A percentile compares a stretch with the other conserved stretches of the same genome.
phyloP scores from a whole-genome alignment of 73 alveolate genomes.

The Effrenium voratum region DNA sequence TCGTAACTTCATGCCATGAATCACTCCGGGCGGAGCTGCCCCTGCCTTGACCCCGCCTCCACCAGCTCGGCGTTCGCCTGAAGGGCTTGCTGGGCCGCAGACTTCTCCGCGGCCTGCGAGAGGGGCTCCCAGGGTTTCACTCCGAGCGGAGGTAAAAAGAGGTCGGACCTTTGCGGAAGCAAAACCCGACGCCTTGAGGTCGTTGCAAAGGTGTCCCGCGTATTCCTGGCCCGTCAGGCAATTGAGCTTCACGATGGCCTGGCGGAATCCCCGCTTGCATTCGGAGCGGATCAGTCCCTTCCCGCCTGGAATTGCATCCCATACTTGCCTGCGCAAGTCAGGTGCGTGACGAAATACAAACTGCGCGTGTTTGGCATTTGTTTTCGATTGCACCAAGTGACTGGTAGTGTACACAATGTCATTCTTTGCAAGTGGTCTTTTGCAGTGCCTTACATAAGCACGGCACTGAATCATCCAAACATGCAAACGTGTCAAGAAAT shows the following conservation, averaged over 20 bases:
- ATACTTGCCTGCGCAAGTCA: conserved; percentile 25
- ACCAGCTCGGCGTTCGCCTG: conserved; percentile 20
- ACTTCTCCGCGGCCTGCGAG: conserved; percentile 58
- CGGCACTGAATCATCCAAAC: neutral
- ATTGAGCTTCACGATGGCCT: conserved; percentile 65
- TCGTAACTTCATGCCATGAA: neutral
- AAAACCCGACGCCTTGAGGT: conserved; percentile 3
- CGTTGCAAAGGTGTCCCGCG: conserved; percentile 63
- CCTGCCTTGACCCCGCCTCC: too few species aligned
- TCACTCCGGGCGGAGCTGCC: too few species aligned
- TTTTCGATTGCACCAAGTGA: neutral
- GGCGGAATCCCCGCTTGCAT: neutral
- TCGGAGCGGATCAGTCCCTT: neutral
- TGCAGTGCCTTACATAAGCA: conserved; percentile 30
- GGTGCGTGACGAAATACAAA: neutral
- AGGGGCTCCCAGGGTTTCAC: neutral
- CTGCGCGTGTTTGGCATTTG: neutral
- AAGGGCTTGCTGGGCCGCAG: conserved; percentile 82
- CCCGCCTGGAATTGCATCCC: conserved; percentile 82
- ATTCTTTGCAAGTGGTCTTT: conserved; percentile 69
- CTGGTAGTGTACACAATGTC: conserved; percentile 62
- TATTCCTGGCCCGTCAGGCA: conserved; percentile 82
- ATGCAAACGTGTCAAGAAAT: neutral
- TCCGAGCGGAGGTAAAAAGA: neutral
- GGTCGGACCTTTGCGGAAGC: neutral